Conservation (phyloP, 1,284 basidiomycete genomes). For the Naganishia liquefaciens region DNA sequence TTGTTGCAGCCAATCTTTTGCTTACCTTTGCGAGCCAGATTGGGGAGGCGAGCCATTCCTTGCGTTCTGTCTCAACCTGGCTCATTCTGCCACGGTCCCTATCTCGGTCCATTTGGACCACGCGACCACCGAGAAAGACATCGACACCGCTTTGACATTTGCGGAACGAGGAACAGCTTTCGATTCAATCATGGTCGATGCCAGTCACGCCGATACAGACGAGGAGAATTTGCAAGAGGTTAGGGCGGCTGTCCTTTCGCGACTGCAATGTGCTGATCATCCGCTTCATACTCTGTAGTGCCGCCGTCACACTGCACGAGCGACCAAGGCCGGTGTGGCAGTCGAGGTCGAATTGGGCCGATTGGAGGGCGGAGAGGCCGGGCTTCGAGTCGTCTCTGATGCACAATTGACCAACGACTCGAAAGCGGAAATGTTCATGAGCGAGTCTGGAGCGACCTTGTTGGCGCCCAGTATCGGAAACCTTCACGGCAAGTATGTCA, state of each 20-base stretch:
- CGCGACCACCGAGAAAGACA: conserved; percentile 55
- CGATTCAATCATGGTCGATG: conserved; percentile 55
- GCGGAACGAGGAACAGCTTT: conserved; percentile 53
- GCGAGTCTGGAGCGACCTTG: conserved; percentile 54
- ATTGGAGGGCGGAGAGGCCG: conserved; percentile 56
- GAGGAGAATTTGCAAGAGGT: conserved; percentile 54
- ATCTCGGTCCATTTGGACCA: conserved; percentile 55
- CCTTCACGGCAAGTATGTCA: conserved; percentile 54
- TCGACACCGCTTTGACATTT: conserved; percentile 52
- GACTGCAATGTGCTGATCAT: neutral
- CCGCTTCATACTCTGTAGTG: conserved; percentile 24
- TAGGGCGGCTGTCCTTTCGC: neutral
- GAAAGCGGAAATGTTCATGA: conserved; percentile 53
- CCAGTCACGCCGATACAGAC: conserved; percentile 51
- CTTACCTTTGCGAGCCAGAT: neutral
- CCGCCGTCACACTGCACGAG: conserved; percentile 38
- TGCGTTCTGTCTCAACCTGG: conserved; percentile 32
- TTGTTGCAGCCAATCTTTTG: neutral
- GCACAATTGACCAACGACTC: conserved; percentile 54
- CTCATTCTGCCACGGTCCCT: conserved; percentile 53
- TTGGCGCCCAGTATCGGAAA: conserved; percentile 56
- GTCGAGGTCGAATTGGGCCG: conserved; percentile 57
- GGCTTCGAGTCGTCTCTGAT: conserved; percentile 55
- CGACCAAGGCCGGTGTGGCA: conserved; percentile 51
- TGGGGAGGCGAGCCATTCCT: conserved; percentile 27